These are phyloP conservation scores for Hygrocybe punicea DNA, from an alignment of 768 basidiomycete species.

Conservation along the genomic window DNA sequence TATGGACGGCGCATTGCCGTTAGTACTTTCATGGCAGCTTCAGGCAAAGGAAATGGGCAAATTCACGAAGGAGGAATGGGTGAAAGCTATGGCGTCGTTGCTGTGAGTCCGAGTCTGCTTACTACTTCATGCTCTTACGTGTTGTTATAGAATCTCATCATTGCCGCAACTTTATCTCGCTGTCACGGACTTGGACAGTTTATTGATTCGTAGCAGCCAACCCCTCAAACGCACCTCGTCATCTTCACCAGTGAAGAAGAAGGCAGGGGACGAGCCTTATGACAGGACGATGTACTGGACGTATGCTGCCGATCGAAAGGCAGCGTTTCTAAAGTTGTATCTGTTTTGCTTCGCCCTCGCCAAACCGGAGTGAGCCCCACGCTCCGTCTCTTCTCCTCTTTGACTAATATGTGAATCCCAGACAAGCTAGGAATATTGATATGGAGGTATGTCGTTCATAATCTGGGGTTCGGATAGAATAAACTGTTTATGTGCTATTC, in stretches of 20 bases:
- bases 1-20: constrained; percentile 67
- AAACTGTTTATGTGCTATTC: not conserved
- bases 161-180: constrained; percentile 42
- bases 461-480: not conserved
- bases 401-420: constrained; percentile 21
- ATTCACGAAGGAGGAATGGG: constrained; percentile 67
- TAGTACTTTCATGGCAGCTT: constrained; percentile 75
- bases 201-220: constrained; percentile 55
- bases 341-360: constrained; percentile 65
- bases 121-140: not conserved
- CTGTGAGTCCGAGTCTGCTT: constrained; percentile 5
- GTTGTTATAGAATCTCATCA: constrained; percentile 43
- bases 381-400: not conserved
- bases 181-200: constrained; percentile 57
- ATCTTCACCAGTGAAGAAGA: constrained; percentile 28
- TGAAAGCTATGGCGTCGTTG: constrained; percentile 41
- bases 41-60: constrained; percentile 70
- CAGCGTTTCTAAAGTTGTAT: constrained; percentile 65
- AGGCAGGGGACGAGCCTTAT: constrained; percentile 47
- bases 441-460: constrained; percentile 58
- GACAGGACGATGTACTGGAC: constrained; percentile 49
- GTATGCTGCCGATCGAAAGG: constrained; percentile 47
- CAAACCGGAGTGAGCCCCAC: constrained; percentile 61
- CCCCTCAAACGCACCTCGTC: constrained; percentile 33
- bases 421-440: constrained; percentile 72